Evolutionary conservation across 805 yeast genomes (phyloP), one percentile per base, ranked within the genome.

Genomic region (Brettanomyces sp.): DNA sequence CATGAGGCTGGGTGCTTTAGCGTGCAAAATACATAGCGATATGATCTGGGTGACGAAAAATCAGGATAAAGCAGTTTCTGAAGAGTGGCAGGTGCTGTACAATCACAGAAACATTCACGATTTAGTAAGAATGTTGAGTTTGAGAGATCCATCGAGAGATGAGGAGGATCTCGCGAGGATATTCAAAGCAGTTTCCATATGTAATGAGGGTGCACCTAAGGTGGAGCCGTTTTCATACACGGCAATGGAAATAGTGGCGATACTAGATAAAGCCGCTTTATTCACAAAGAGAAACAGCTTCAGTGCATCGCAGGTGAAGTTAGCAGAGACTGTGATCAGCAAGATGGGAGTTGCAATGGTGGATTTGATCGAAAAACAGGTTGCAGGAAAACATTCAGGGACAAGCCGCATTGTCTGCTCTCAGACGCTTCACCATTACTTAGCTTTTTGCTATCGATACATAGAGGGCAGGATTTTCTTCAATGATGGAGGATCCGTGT

Each of bases 401-500:
- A 28, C 32, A 28, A 28, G 32, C 32, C 7, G 32, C 7, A 28
- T 28, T 6, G 32, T 28, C 28, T 43, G 14, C 3, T 35, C 32
- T 3, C 35, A 14, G 18, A 34, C 55, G n/a, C 45, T 56, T 24
- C 59, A 59, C 18, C 47, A 45, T 18, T 63, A 59, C 41, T 49
- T 63, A n/a, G 49, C 51, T 12, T 56, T 57, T 39, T 51, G 61
- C 40, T 66, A 66, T 43, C 33, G 47, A 22, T 45, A 53, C 43
- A 59, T 66, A 6, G 58, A 56, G 37, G 49, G 55, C 13, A 50
- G 60, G 32, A 48, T 56, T 9, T 5, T 39, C 0, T 25, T 41
- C 9, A 57, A 60, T 36, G 68, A 65, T 47, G 47, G 56, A 8
- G 56, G 57, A 4, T 36, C 55, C 1, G 60, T 63, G 1, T 64